Evolutionary conservation across 306 rosid genomes (phyloP).

Genomic region (Trichosanthes cucumerina): DNA sequence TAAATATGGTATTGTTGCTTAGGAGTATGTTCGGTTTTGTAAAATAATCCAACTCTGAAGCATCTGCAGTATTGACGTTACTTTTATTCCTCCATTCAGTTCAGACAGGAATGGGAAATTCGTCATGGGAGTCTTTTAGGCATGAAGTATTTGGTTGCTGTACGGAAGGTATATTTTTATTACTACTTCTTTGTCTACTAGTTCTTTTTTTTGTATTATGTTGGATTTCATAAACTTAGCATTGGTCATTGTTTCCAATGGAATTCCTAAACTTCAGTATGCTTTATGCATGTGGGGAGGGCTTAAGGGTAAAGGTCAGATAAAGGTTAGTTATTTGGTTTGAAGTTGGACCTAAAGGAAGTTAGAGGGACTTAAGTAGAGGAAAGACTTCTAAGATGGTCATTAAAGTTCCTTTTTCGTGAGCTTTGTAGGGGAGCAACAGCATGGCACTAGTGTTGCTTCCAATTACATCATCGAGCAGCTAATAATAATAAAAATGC

Average conservation of each 20-base stretch:
- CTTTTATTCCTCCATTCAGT: slow-evolving; percentile 58
- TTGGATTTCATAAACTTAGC: slow-evolving; percentile 3
- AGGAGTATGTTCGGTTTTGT: slow-evolving; percentile 2
- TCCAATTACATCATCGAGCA: neutral
- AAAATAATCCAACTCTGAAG: neutral
- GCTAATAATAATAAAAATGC: neutral
- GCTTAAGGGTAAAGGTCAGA: neutral
- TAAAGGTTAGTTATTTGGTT: neutral
- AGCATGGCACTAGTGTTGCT: neutral
- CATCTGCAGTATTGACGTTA: slow-evolving; percentile 28
- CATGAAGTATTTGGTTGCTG: slow-evolving; percentile 89
- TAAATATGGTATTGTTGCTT: slow-evolving; percentile 13
- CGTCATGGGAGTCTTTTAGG: slow-evolving; percentile 97
- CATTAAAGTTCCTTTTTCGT: neutral
- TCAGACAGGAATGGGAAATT: slow-evolving; percentile 99
- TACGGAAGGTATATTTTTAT: slow-evolving; percentile 47
- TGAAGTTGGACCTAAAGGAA: neutral
- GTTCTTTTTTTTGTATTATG: neutral
- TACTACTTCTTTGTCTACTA: neutral
- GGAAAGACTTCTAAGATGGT: neutral
- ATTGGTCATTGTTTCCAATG: neutral
- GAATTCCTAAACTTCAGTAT: neutral
- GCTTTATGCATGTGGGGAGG: neutral
- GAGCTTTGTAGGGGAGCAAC: neutral
- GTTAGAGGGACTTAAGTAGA: slow-evolving; percentile 1